Conservation (phyloP, 1,284 basidiomycete species). For the Ustilago hordei region DNA sequence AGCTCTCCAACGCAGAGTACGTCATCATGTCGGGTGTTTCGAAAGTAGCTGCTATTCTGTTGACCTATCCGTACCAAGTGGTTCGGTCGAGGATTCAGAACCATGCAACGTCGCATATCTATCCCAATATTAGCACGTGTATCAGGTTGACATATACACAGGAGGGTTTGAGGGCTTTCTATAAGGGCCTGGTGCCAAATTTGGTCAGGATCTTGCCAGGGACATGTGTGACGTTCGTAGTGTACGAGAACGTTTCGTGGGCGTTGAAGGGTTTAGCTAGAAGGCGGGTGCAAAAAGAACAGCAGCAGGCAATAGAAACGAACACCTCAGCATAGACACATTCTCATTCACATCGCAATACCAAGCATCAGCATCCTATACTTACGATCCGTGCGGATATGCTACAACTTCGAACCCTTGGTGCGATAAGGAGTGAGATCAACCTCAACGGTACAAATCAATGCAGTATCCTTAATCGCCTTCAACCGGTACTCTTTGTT, state of each 20-base stretch:
- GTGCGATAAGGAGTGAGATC: constrained; percentile 16
- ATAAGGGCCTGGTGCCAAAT: constrained; percentile 95
- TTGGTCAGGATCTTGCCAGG: constrained; percentile 94
- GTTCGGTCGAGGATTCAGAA: constrained; percentile 90
- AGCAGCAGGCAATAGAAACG: constrained; percentile 21
- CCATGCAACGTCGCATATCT: constrained; percentile 71
- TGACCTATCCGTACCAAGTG: constrained; percentile 98
- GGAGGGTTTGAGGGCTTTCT: constrained; percentile 88
- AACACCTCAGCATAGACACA: constrained; percentile 8
- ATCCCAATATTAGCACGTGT: constrained; percentile 84
- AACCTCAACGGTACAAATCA: constrained; percentile 48
- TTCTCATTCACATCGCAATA: not conserved
- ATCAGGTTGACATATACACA: constrained; percentile 82
- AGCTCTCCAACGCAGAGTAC: constrained; percentile 82
- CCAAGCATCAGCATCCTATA: not conserved
- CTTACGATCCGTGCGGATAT: not conserved
- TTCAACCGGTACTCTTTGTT: constrained; percentile 44
- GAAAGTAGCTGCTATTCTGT: constrained; percentile 84
- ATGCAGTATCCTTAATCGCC: constrained; percentile 48
- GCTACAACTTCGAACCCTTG: constrained; percentile 20
- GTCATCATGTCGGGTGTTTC: constrained; percentile 90
- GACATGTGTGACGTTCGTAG: constrained; percentile 97
- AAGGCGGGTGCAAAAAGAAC: constrained; percentile 22
- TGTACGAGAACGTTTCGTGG: constrained; percentile 83
- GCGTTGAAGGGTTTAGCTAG: constrained; percentile 47